Evolutionary conservation across 2,329 filamentous ascomycete species (phyloP), one percentile per base, ranked within the genome.

Genomic region (Penicillium sp.): DNA sequence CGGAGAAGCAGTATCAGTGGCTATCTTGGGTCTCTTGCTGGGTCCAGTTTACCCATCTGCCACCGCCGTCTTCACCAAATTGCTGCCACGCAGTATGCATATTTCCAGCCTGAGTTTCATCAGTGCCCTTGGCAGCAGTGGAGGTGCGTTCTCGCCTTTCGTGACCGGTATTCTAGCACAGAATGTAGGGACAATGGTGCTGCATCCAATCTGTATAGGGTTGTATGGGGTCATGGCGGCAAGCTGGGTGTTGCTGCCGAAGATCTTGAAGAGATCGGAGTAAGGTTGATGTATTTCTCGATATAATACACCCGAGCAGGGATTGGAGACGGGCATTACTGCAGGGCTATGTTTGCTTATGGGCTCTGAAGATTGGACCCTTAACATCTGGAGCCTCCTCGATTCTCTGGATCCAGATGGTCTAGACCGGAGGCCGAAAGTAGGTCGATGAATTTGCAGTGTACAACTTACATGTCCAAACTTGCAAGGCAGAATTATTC

Each of bases 21-120:
- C 83, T 5, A 62, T 94, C 23, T 79, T 94, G 16, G 90, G 90
- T 12, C 71, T 94, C 7, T 71, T 94, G 28, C 76, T 95, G 0
- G 90, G 90, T 0, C 89, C 90, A 0, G 80, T 95, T 4, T 95
- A 91, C 65, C 89, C 90, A 0, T 91, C 87, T 65, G 83, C 85
- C 26, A 63, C 2, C 80, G 83, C 38, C 78, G 84, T 24, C 74
- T 86, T 53, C 80, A 86, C 76, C 83, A 83, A 13, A 78, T 84
- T 62, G 65, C 61, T 76, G 26, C 70, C 71, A 16, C 62, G 64
- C 33, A 64, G 61, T 43, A 67, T 76, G 50, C 74, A 76, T 53
- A 72, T 72, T 42, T 70, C 69, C 31, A 70, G 68, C 52, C 46
- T 77, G 50, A 67, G 71, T 24, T 67, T 74, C 44, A 65, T 74